Percentiles rank a stretch among this genome's conserved stretches.
Conservation (phyloP, 371 early-diverging fungal species). For the Mucor velutinosus region DNA sequence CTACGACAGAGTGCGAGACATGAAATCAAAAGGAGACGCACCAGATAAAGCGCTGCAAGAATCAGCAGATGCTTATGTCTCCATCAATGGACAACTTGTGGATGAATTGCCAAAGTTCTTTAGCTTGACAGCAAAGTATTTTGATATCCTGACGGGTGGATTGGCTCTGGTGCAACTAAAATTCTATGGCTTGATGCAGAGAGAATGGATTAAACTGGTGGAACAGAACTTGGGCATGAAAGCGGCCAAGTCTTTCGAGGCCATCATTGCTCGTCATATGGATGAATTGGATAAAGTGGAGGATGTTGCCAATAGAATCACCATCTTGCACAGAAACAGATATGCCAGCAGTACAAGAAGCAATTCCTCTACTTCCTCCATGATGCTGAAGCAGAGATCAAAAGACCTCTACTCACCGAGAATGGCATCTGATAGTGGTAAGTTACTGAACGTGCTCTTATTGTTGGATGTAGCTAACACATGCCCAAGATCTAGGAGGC, state of each 20-base stretch:
- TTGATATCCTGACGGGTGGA: constrained; percentile 63
- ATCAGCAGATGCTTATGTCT: constrained; percentile 71
- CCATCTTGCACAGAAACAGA: constrained; percentile 9
- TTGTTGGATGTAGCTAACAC: neutral
- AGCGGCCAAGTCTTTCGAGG: constrained; percentile 6
- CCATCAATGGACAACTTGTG: constrained; percentile 77
- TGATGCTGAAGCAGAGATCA: neutral
- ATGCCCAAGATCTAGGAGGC: neutral
- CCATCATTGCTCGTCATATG: constrained; percentile 11
- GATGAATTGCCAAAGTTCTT: constrained; percentile 79
- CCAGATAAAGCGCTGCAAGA: constrained; percentile 69
- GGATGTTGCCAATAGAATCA: constrained; percentile 12
- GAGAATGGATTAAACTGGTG: constrained; percentile 40
- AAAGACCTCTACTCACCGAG: neutral
- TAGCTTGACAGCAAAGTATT: constrained; percentile 59
- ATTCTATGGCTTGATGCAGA: constrained; percentile 42
- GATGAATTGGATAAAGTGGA: constrained; percentile 14
- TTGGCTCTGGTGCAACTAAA: constrained; percentile 63
- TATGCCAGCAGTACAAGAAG: neutral
- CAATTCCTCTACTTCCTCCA: constrained; percentile 4
- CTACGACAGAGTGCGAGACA: constrained; percentile 67
- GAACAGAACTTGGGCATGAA: constrained; percentile 23
- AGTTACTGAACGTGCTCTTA: neutral
- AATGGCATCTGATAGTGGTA: constrained; percentile 2
- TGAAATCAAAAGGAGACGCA: constrained; percentile 62